Base-by-base conservation (phyloP, 768 basidiomycete species). In the Punctularia strigosozonata region DNA sequence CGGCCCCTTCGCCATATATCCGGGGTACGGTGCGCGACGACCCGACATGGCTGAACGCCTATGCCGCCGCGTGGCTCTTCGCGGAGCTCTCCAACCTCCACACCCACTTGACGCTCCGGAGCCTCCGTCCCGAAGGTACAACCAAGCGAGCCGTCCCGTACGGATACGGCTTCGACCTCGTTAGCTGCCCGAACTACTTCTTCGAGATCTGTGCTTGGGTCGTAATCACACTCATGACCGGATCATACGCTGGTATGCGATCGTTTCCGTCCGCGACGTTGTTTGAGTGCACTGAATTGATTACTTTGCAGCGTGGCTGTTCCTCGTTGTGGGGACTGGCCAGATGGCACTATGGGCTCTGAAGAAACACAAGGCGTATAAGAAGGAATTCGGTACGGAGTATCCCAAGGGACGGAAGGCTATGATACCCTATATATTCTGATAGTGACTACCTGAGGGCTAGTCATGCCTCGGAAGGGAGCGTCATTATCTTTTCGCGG, bases 121-220 rank as follows among this genome's bases (percentile, higher is more conserved):
- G 71, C 28, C 75, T 99, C 32, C 85, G 95, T 17, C 89, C 94
- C 0, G 63, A 71, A 18, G 88, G 86, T 13, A 72, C 80, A 5
- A 78, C 74, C 42, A 73, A 69, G 40, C 81, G 94, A 35, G 80
- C 71, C n/a, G 81, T 95, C 48, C 95, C 95, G 0, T 61, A 66
- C n/a, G 94, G 95, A 19, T 94, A 90, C 47, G 92, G 91, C 5
- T 99, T 97, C 63, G 66, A 76, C 39, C 60, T 74, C n/a, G 71
- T 92, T 28, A 83, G 87, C 5, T 84, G 74, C 65, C 89, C 94
- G 13, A 97, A 99, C 59, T 99, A 99, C 63, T 78, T 86, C 55
- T 97, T 92, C 52, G 95, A 99, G 61, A 69, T 63, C 6, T 43
- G 94, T 19, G 80, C 64, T 0, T 95, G 94, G 87, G 51, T 66